phyloP scores from a whole-genome alignment of 2,329 filamentous ascomycete genomes.

The Fusarium mangiferae region DNA sequence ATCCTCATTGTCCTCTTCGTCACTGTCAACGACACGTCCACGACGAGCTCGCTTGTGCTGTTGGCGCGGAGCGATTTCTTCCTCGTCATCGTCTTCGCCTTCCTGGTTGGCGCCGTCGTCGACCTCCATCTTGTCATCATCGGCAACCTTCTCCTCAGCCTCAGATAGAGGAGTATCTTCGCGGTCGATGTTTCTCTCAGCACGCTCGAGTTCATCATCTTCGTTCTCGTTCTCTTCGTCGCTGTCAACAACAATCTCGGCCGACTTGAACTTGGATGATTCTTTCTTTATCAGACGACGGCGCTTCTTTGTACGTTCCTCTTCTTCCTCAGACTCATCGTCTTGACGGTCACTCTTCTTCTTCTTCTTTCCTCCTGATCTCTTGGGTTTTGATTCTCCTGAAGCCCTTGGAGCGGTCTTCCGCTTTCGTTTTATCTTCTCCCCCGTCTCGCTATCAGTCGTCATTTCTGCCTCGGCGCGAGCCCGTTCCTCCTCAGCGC shows the following conservation, averaged over 20 bases:
- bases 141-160: slow-evolving; percentile 50
- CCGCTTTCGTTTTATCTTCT: slow-evolving; percentile 83
- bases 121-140: slow-evolving; percentile 63
- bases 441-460: slow-evolving; percentile 83
- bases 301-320: slow-evolving; percentile 68
- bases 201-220: slow-evolving; percentile 57
- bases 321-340: slow-evolving; percentile 58
- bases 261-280: slow-evolving; percentile 81
- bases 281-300: slow-evolving; percentile 64
- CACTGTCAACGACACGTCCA: slow-evolving; percentile 64
- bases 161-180: slow-evolving; percentile 51
- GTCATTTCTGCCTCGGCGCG: slow-evolving; percentile 78
- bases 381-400: slow-evolving; percentile 57
- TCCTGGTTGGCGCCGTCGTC: slow-evolving; percentile 53
- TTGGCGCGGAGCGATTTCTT: slow-evolving; percentile 56
- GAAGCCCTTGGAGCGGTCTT: slow-evolving; percentile 56
- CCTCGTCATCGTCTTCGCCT: slow-evolving; percentile 61
- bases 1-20: slow-evolving; percentile 58
- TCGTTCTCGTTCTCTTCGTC: slow-evolving; percentile 62
- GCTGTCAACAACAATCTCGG: slow-evolving; percentile 83
- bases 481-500: slow-evolving; percentile 49
- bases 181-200: slow-evolving; percentile 55
- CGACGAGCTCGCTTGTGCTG: slow-evolving; percentile 60
- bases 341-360: slow-evolving; percentile 53
- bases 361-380: slow-evolving; percentile 60